Evolutionary conservation across 2,329 filamentous ascomycete species (phyloP).

Genomic region (Parastagonospora avenae): DNA sequence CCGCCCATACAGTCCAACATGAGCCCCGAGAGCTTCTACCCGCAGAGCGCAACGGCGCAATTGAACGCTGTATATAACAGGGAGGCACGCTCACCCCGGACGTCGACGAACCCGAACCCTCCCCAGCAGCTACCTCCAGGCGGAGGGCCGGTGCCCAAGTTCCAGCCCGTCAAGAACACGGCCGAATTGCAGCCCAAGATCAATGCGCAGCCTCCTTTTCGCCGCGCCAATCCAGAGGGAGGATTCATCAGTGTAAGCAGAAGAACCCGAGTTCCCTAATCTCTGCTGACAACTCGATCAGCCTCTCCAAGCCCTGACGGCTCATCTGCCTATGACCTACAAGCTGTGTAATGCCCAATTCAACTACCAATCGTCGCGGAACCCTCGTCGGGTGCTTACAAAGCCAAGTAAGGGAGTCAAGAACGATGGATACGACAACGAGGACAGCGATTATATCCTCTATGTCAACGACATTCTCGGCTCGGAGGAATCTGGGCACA

Average conservation of each 20-base stretch:
- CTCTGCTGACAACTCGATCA: conserved; percentile 47
- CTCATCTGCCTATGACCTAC: conserved; percentile 91
- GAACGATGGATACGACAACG: conserved; percentile 98
- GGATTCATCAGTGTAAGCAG: conserved; percentile 91
- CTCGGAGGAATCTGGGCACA: conserved; percentile 97
- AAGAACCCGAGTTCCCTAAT: neutral
- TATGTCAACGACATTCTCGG: conserved; percentile 99
- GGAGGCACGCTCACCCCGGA: conserved; percentile 57
- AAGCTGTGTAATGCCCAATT: conserved; percentile 97
- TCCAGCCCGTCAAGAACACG: conserved; percentile 75
- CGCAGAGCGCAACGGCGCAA: conserved; percentile 70
- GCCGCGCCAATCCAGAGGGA: conserved; percentile 92
- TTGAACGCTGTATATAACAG: conserved; percentile 70
- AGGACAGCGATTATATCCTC: conserved; percentile 98
- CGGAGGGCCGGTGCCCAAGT: conserved; percentile 81
- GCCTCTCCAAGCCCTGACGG: conserved; percentile 94
- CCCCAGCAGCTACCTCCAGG: conserved; percentile 52
- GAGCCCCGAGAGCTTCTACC: conserved; percentile 71
- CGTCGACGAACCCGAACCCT: conserved; percentile 50
- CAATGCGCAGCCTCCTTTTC: conserved; percentile 85
- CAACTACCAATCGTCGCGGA: conserved; percentile 98
- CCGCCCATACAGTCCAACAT: conserved; percentile 76
- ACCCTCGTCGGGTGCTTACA: conserved; percentile 91
- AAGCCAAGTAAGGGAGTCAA: conserved; percentile 98
- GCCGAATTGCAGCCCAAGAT: conserved; percentile 81